Conservation (phyloP, 2,329 filamentous ascomycete species). For the Dothiorella sarmentorum region DNA sequence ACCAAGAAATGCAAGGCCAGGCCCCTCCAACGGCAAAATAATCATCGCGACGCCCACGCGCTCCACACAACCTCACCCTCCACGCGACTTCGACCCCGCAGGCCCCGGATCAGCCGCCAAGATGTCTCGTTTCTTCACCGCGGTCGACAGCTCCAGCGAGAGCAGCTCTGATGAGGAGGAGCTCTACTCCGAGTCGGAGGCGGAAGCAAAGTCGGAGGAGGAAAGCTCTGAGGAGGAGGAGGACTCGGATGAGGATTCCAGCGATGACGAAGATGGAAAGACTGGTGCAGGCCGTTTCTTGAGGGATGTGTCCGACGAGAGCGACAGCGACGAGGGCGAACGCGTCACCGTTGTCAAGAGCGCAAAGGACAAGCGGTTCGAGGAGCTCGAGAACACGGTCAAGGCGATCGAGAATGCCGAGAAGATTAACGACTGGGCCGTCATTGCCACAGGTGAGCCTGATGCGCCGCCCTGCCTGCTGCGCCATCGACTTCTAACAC, state of each 20-base stretch:
- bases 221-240: slow-evolving; percentile 57
- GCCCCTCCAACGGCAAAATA: slow-evolving; percentile 18
- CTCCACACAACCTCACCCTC: slow-evolving; percentile 6
- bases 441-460: slow-evolving; percentile 77
- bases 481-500: slow-evolving; percentile 22
- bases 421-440: slow-evolving; percentile 97
- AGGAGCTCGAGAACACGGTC: slow-evolving; percentile 88
- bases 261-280: slow-evolving; percentile 50
- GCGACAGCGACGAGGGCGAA: slow-evolving; percentile 82
- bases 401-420: slow-evolving; percentile 91
- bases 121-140: slow-evolving; percentile 90
- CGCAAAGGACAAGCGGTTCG: slow-evolving; percentile 94
- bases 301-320: slow-evolving; percentile 71
- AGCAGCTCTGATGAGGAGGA: slow-evolving; percentile 93
- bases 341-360: slow-evolving; percentile 86
- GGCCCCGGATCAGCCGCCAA: slow-evolving; percentile 21
- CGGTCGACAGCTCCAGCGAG: slow-evolving; percentile 92
- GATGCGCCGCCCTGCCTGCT: background rate
- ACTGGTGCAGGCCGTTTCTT: slow-evolving; percentile 83
- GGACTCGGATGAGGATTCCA: slow-evolving; percentile 53
- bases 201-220: slow-evolving; percentile 57
- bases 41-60: slow-evolving; percentile 14
- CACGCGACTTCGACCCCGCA: slow-evolving; percentile 12
- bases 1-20: slow-evolving; percentile 14
- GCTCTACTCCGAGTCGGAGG: slow-evolving; percentile 78